phyloP scores from a whole-genome alignment of 73 alveolate species.

The Paramecium tetraurelia region DNA sequence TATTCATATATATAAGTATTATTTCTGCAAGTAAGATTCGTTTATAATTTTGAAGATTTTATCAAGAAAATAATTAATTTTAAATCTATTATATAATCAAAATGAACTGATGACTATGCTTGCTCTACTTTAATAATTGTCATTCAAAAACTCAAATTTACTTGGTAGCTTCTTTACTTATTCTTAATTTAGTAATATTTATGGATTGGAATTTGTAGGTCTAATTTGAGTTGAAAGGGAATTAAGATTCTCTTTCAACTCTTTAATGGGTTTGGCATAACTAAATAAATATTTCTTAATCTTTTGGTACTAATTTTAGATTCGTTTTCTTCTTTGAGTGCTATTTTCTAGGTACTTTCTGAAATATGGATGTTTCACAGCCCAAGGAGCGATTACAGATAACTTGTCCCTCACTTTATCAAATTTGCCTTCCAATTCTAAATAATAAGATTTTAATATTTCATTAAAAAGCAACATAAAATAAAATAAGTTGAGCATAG shows the following conservation, averaged over 20 bases:
- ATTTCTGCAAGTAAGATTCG: too few species aligned
- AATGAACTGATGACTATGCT: not conserved
- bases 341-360: not conserved
- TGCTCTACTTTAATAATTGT: not conserved
- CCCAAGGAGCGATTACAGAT: not conserved
- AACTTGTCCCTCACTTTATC: not conserved
- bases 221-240: not conserved
- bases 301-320: not conserved
- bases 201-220: not conserved
- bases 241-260: not conserved
- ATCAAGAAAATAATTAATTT: too few species aligned
- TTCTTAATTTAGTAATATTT: not conserved
- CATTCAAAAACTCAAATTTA: not conserved
- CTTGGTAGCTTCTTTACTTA: not conserved
- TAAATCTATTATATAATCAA: too few species aligned
- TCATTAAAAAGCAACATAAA: not conserved
- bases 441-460: not conserved
- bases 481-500: not conserved
- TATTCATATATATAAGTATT: too few species aligned
- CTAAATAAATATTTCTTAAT: not conserved
- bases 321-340: not conserved
- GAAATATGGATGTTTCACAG: not conserved
- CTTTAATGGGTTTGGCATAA: not conserved
- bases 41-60: too few species aligned
- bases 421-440: not conserved